phyloP scores from a whole-genome alignment of 306 rosid species.

The Lathyrus sativus region DNA sequence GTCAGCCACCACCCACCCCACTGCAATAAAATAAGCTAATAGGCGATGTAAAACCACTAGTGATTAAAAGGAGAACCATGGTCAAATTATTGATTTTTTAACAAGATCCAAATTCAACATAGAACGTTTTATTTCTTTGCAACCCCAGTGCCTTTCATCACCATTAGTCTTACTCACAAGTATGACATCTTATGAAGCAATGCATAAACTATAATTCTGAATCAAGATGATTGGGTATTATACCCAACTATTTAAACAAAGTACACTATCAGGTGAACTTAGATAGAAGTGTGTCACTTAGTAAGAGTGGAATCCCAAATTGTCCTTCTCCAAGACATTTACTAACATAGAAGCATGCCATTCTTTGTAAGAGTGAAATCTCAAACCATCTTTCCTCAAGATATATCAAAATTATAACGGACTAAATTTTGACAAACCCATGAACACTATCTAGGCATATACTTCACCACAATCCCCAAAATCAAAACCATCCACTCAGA shows the following conservation, averaged over 20 bases:
- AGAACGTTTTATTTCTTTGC: constrained; percentile 17
- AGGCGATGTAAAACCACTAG: constrained; percentile 18
- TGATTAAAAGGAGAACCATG: constrained; percentile 7
- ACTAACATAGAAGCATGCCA: constrained; percentile 21
- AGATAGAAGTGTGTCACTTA: constrained; percentile 22
- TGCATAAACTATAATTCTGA: constrained; percentile 23
- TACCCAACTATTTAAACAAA: constrained; percentile 8
- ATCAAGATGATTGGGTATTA: constrained; percentile 26
- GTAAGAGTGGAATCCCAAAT: constrained; percentile 10
- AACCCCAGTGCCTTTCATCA: constrained; percentile 23
- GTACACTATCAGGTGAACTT: background rate
- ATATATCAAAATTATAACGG: constrained; percentile 34
- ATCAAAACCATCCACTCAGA: background rate
- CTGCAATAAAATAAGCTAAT: background rate
- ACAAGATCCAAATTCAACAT: constrained; percentile 9
- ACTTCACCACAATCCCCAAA: constrained; percentile 32
- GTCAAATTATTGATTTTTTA: constrained; percentile 11
- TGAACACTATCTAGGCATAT: constrained; percentile 33
- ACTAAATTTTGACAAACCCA: constrained; percentile 17
- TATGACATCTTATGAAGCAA: constrained; percentile 31
- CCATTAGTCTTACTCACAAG: constrained; percentile 25
- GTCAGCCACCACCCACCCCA: background rate
- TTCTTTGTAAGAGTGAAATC: constrained; percentile 12
- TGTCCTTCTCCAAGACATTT: constrained; percentile 6
- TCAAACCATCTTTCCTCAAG: constrained; percentile 4